Conservation (phyloP, 805 yeast genomes). For the Yamadazyma scolyti region DNA sequence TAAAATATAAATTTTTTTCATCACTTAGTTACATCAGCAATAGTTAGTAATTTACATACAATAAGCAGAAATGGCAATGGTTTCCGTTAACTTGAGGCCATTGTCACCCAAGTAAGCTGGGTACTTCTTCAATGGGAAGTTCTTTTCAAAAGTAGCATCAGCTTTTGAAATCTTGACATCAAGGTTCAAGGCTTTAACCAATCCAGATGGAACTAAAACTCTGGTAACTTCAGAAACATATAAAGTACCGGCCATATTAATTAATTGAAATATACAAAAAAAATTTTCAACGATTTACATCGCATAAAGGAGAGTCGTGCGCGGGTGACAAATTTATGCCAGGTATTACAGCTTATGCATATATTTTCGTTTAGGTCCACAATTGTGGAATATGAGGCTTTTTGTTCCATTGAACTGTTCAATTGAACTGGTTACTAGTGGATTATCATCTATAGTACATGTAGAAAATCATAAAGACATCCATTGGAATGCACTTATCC, state of each 20-base stretch:
- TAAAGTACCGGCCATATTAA: conserved; percentile 75
- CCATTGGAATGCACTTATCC: conserved; percentile 18
- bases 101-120: conserved; percentile 71
- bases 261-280: conserved; percentile 2
- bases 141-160: conserved; percentile 36
- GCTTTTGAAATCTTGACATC: conserved; percentile 51
- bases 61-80: conserved; percentile 61
- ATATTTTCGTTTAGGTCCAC: no score
- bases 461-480: conserved; percentile 3
- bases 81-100: conserved; percentile 71
- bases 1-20: conserved; percentile 46
- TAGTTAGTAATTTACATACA: conserved; percentile 33
- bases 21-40: conserved; percentile 36
- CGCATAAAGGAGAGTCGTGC: no score
- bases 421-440: no score
- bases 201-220: conserved; percentile 36
- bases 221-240: conserved; percentile 39
- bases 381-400: no score
- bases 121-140: conserved; percentile 62
- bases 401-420: no score
- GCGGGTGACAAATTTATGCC: no score
- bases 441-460: no score
- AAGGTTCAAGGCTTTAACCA: conserved; percentile 56
- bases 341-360: no score
- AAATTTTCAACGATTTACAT: conserved; percentile 6